Evolutionary conservation across 106 monocot genomes (phyloP).

Genomic region (Xerophyta viscosa): DNA sequence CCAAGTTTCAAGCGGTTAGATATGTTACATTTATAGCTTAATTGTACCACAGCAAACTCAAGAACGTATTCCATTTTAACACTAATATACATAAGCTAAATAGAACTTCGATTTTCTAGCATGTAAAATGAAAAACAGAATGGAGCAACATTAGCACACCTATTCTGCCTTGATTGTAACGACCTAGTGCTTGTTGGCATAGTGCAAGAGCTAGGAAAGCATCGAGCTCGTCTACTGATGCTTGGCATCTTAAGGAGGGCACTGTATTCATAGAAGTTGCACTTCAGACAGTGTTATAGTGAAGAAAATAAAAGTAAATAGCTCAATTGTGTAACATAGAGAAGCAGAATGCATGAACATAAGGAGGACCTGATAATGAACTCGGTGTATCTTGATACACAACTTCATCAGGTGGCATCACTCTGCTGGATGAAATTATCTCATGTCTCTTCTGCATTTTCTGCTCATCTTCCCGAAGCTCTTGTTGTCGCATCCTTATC

Average conservation of each 20-base stretch:
- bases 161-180: conserved; percentile 21
- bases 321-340: background rate
- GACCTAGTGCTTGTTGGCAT: conserved; percentile 7
- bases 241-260: conserved; percentile 17
- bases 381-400: conserved; percentile 27
- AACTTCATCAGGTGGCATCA: conserved; percentile 20
- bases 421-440: conserved; percentile 25
- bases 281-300: background rate
- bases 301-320: background rate
- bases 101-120: too few species aligned
- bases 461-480: conserved; percentile 54
- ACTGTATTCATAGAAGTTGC: conserved; percentile 7
- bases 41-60: too few species aligned
- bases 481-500: conserved; percentile 71
- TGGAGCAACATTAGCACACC: conserved; percentile 18
- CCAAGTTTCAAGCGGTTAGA: too few species aligned
- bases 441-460: conserved; percentile 42
- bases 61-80: too few species aligned
- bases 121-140: background rate
- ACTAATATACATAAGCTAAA: too few species aligned
- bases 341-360: background rate
- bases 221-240: conserved; percentile 19
- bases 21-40: too few species aligned
- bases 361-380: conserved; percentile 30
- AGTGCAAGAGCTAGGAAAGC: conserved; percentile 20